Evolutionary conservation across 495 filamentous ascomycete species (phyloP).

Genomic region (Tuber microsphaerosporum): DNA sequence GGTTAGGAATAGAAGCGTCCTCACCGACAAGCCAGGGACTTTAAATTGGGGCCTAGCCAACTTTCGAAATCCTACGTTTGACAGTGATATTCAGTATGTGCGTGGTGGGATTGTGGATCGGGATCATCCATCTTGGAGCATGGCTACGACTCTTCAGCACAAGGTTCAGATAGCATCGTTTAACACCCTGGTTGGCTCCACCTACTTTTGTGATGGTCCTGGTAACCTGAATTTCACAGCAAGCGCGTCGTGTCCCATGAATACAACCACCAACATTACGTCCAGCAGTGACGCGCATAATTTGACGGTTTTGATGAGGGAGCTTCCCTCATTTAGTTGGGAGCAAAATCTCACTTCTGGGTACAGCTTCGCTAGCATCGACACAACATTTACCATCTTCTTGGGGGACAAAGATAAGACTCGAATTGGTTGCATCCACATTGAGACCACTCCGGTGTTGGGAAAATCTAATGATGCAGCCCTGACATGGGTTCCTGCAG

Average conservation of each 20-base stretch:
- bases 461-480: conserved; percentile 56
- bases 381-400: conserved; percentile 59
- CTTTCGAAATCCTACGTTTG: conserved; percentile 33
- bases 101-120: no score
- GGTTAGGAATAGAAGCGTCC: not conserved
- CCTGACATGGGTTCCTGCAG: conserved; percentile 70
- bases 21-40: not conserved
- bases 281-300: conserved; percentile 37
- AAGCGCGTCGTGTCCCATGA: conserved; percentile 26
- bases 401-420: conserved; percentile 60
- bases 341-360: conserved; percentile 67
- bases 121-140: conserved; percentile 9
- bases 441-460: conserved; percentile 74
- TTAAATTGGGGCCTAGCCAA: conserved; percentile 35
- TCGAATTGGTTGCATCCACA: conserved; percentile 69
- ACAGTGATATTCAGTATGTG: conserved; percentile 21
- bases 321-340: conserved; percentile 64
- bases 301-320: conserved; percentile 23
- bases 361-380: conserved; percentile 78
- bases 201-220: no score
- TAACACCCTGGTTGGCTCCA: no score
- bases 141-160: conserved; percentile 24
- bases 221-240: not conserved
- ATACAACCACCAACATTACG: conserved; percentile 27
- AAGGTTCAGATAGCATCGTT: conserved; percentile 31